Evolutionary conservation across 225 moss, liverwort and hornwort species (phyloP).

Genomic region (Bryum argenteum): DNA sequence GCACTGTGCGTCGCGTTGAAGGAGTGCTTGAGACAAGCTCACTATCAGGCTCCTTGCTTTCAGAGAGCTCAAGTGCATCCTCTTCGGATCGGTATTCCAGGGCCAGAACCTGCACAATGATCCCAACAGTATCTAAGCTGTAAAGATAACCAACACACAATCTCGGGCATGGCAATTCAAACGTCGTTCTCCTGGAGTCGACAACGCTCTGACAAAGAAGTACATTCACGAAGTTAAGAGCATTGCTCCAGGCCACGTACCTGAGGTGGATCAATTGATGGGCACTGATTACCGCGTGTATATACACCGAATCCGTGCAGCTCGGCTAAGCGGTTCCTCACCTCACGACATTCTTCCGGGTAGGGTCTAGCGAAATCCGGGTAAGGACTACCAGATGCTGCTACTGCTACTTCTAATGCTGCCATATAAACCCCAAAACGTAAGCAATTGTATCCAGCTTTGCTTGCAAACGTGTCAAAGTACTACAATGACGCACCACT

Average conservation of each 20-base stretch:
- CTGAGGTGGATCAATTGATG: constrained; percentile 51
- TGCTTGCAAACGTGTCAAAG: constrained; percentile 3
- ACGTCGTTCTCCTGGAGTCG: constrained; percentile 1
- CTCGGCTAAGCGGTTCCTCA: constrained; percentile 53
- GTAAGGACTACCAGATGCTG: constrained; percentile 65
- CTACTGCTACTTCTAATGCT: constrained; percentile 48
- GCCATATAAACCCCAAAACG: constrained; percentile 16
- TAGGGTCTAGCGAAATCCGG: constrained; percentile 66
- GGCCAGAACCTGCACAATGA: constrained; percentile 43
- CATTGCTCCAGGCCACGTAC: constrained; percentile 26
- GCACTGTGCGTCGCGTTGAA: constrained; percentile 60
- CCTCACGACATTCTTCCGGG: constrained; percentile 79
- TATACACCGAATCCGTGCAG: constrained; percentile 52
- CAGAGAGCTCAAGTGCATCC: constrained; percentile 18
- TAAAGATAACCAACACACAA: constrained; percentile 4
- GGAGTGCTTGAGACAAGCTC: constrained; percentile 45
- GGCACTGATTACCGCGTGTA: constrained; percentile 54
- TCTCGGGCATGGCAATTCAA: background rate
- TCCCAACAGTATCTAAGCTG: constrained; percentile 3
- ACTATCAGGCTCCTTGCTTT: constrained; percentile 30
- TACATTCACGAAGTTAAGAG: background rate
- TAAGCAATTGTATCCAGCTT: constrained; percentile 3
- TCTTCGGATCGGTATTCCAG: constrained; percentile 46
- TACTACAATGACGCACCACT: background rate
- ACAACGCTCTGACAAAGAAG: background rate